Base-by-base conservation (phyloP, 106 monocot species). In the Iris macrosiphon region DNA sequence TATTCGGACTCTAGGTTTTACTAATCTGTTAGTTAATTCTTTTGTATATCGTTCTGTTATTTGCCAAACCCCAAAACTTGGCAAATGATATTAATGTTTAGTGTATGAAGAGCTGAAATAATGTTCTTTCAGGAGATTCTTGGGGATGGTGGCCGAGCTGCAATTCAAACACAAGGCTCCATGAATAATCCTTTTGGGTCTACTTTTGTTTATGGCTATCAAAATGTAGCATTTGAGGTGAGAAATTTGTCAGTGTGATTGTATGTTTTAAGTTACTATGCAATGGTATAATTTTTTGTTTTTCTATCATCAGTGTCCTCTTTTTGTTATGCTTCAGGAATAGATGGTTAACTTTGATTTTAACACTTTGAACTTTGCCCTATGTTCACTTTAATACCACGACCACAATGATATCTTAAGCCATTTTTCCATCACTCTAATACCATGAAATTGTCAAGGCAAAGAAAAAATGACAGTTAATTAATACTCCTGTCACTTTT, bases 101-200 rank as follows among this genome's bases (percentile, higher is more conserved):
- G 31, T n/a, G 18, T 35, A 23, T 41, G 15, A 42, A 6, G 17
- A 40, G 24, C 26, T 49, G 26, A 31, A 22, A 33, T 15, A 6
- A 24, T 45, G 18, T 50, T 26, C 27, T 51, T 69, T 35, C 55
- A 96, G 95, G 82, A 86, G 63, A 82, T 89, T 42, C 89, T 96
- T 60, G 95, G 95, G 35, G 89, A 96, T 72, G 61, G 95, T 72
- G 95, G 95, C 31, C 81, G 79, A 26, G 95, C 95, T 60, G 95
- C 89, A 64, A 96, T 96, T 55, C 95, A 96, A 65, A 89, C 85
- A 55, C 95, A 83, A 63, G 89, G 85, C 20, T 85, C 95, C 14
- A 79, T 74, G 77, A 89, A 86, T 47, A 96, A 89, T 72, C 95
- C 95, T 60, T 96, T 96, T 61, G 95, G 95, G 25, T 79, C 89